These are phyloP conservation scores for Lodderomyces pseudojiufengensis DNA, from an alignment of 1,139 yeast genomes.

Conservation along the genomic window DNA sequence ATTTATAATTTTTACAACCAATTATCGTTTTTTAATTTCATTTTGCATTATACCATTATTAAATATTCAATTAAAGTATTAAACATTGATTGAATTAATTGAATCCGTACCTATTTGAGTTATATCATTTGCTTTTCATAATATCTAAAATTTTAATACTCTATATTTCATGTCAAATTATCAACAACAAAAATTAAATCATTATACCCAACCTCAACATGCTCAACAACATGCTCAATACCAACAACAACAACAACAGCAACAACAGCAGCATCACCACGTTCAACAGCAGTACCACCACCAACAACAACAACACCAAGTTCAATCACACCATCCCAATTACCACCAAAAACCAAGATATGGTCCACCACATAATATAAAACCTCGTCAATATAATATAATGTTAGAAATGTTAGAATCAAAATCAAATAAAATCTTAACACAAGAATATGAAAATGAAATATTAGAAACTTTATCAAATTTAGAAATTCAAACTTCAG, in stretches of 20 bases:
- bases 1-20: too few relatives aligned
- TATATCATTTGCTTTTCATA: too few relatives aligned
- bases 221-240: too few relatives aligned
- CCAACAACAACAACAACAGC: slow-evolving; percentile 1
- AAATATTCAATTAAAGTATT: too few relatives aligned
- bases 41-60: too few relatives aligned
- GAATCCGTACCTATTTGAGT: too few relatives aligned
- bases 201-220: too few relatives aligned
- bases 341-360: slow-evolving; percentile 17
- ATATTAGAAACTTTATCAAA: slow-evolving; percentile 27
- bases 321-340: slow-evolving; percentile 1
- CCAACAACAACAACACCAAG: background rate
- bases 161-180: too few relatives aligned
- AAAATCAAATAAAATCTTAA: slow-evolving; percentile 39
- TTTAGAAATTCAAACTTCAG: slow-evolving; percentile 26
- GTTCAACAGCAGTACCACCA: background rate
- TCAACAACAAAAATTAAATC: too few relatives aligned
- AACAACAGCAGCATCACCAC: background rate
- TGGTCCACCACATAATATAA: slow-evolving; percentile 45
- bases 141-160: too few relatives aligned
- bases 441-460: slow-evolving; percentile 38
- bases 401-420: slow-evolving; percentile 47
- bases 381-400: slow-evolving; percentile 36
- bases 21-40: too few relatives aligned
- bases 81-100: too few relatives aligned